A percentile compares a stretch with the other conserved stretches of the same genome.
phyloP scores from a whole-genome alignment of 805 yeast species.

The Candida fluviatilis region DNA sequence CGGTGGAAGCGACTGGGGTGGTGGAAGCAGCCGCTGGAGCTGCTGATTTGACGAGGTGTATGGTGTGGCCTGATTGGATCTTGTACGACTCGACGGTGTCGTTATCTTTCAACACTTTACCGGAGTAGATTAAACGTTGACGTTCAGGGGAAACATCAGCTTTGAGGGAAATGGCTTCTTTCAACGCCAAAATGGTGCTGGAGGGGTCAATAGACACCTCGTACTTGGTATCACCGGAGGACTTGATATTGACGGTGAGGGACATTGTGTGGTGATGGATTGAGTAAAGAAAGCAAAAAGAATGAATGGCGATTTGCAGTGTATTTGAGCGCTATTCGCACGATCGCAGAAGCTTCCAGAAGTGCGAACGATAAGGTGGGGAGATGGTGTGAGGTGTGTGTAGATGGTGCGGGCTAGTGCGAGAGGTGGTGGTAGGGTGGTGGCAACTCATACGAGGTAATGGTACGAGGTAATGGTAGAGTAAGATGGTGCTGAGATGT shows the following conservation, averaged over 20 bases:
- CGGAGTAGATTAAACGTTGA: slow-evolving; percentile 89
- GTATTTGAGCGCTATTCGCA: slow-evolving; percentile 20
- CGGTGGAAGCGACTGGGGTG: slow-evolving; percentile 13
- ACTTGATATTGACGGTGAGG: slow-evolving; percentile 32
- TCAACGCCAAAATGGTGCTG: slow-evolving; percentile 63
- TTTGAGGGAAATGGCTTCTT: slow-evolving; percentile 55
- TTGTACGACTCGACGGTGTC: slow-evolving; percentile 75
- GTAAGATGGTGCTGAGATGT: too few relatives aligned
- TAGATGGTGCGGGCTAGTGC: too few relatives aligned
- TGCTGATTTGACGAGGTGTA: slow-evolving; percentile 87
- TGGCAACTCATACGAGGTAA: too few relatives aligned
- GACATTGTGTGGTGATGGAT: slow-evolving; percentile 1
- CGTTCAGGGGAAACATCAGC: slow-evolving; percentile 69
- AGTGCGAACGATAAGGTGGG: background rate
- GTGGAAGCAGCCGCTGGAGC: slow-evolving; percentile 28
- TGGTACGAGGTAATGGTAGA: too few relatives aligned
- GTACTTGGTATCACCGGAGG: slow-evolving; percentile 77
- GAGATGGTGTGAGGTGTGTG: too few relatives aligned
- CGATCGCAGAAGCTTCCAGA: slow-evolving; percentile 16
- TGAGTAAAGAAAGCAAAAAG: background rate
- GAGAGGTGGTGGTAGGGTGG: too few relatives aligned
- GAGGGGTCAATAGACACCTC: slow-evolving; percentile 52
- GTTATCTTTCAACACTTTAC: slow-evolving; percentile 83
- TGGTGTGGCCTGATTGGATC: slow-evolving; percentile 79
- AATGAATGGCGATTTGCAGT: too few relatives aligned